Base-by-base conservation (phyloP, 768 basidiomycete genomes). In the Xerocomellus chrysenteron region DNA sequence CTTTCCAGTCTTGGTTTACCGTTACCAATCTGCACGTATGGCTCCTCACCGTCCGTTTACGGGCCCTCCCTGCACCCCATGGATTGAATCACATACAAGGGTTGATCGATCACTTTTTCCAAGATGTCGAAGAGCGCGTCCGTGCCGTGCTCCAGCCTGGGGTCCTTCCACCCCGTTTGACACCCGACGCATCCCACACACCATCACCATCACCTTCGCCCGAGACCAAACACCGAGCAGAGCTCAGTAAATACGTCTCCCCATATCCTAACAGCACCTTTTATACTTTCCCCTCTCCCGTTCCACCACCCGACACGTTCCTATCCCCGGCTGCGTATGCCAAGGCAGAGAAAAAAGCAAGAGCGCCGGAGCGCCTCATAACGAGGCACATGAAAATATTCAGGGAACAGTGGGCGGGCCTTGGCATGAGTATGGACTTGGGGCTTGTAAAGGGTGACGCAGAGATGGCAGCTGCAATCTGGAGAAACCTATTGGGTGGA, bases 1-100 rank as follows among this genome's bases (percentile, higher is more conserved):
- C 96, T 0, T 97, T 96, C 73, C 95, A 98, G 66, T 92, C 96
- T 16, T 98, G 94, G 91, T 98, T 98, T 75, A 92, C 91, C 5
- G 75, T 97, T 49, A 92, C 92, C 30, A 94, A 95, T 61, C 79
- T 98, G 30, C 94, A 98, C 73, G 78, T 98, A 47, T 95, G 94
- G 89, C 78, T 98, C 61, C 83, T 95, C 48, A 88, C 88, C 17
- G 89, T 91, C 51, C 89, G 95, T 24, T 80, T 97, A 11, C 92
- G 96, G 21, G 85, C 90, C 0, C 83, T 98, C 12, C 93, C 87
- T 2, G 67, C 75, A 14, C 79, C 82, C 2, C 79, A 88, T 51
- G 90, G 89, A 24, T 75, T 75, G 61, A 69, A 81, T 57, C 90
- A 89, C 74, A 80, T 88, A 61, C 90, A 95, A 73, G 90, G 80